Percentiles rank a stretch among this genome's conserved stretches.
Evolutionary conservation across 495 filamentous ascomycete species (phyloP).

Genomic region (Neurospora africana): DNA sequence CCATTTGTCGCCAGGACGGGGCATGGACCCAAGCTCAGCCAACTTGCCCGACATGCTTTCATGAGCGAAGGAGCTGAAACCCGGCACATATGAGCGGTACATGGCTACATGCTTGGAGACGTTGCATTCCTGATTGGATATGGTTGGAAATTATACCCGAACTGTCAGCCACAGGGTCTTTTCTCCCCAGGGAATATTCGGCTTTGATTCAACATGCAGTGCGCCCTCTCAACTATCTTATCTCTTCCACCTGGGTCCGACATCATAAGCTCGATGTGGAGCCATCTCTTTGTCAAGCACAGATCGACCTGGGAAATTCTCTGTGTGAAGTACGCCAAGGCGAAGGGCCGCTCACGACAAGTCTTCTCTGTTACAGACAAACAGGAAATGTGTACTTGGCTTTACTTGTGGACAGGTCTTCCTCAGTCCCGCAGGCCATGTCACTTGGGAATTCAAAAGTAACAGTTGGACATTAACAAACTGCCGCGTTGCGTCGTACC

Average conservation of each 20-base stretch:
- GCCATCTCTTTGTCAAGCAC: neutral
- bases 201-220: neutral
- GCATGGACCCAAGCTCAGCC: neutral
- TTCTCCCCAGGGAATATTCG: neutral
- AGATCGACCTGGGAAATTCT: neutral
- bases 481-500: slow-evolving; percentile 14
- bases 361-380: neutral
- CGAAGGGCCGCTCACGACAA: neutral
- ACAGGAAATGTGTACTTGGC: neutral
- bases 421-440: neutral
- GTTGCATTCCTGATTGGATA: neutral
- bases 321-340: neutral
- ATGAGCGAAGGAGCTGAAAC: neutral
- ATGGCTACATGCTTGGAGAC: neutral
- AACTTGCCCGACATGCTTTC: neutral
- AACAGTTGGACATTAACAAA: slow-evolving; percentile 11
- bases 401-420: neutral
- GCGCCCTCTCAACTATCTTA: neutral
- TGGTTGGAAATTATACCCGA: neutral
- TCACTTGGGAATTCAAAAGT: neutral
- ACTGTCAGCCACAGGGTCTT: neutral
- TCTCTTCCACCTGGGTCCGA: neutral
- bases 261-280: neutral
- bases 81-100: neutral
- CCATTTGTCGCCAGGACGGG: neutral